These are phyloP conservation scores for Aspergillus brunneoviolaceus DNA, from an alignment of 2,329 filamentous ascomycete species.

Conservation along the genomic window DNA sequence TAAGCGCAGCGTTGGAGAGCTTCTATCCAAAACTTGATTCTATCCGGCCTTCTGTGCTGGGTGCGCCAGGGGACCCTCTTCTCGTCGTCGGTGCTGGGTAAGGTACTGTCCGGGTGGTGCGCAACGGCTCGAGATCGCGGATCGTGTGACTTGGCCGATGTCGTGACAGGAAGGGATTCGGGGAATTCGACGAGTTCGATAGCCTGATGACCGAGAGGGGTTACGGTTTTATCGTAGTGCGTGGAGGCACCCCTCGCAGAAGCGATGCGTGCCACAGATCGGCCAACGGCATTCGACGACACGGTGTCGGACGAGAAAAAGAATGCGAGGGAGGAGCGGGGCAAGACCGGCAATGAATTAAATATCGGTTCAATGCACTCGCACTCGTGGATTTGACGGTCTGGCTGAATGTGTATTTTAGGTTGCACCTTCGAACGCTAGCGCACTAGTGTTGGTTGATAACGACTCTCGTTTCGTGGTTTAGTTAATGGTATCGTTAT, in stretches of 20 bases:
- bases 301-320: constrained; percentile 19
- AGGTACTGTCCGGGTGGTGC: not conserved
- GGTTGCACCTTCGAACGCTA: constrained; percentile 2
- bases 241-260: constrained; percentile 27
- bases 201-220: constrained; percentile 24
- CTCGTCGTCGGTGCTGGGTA: not conserved
- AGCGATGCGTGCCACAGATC: constrained; percentile 27
- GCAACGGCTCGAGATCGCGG: constrained; percentile 7
- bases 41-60: constrained; percentile 15
- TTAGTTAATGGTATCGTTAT: not conserved
- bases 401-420: not conserved
- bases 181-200: constrained; percentile 36
- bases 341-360: not conserved
- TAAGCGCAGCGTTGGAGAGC: constrained; percentile 30
- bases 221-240: constrained; percentile 12
- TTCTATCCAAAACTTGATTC: constrained; percentile 35
- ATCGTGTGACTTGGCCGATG: constrained; percentile 7
- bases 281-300: constrained; percentile 28
- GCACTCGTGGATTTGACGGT: not conserved
- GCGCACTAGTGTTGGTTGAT: constrained; percentile 1
- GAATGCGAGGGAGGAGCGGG: constrained; percentile 3
- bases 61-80: not conserved
- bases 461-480: not conserved
- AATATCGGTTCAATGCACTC: not conserved
- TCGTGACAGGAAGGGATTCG: constrained; percentile 13